These are phyloP conservation scores for Diaporthe sp. DNA, from an alignment of 2,329 filamentous ascomycete genomes.

Conservation along the genomic window DNA sequence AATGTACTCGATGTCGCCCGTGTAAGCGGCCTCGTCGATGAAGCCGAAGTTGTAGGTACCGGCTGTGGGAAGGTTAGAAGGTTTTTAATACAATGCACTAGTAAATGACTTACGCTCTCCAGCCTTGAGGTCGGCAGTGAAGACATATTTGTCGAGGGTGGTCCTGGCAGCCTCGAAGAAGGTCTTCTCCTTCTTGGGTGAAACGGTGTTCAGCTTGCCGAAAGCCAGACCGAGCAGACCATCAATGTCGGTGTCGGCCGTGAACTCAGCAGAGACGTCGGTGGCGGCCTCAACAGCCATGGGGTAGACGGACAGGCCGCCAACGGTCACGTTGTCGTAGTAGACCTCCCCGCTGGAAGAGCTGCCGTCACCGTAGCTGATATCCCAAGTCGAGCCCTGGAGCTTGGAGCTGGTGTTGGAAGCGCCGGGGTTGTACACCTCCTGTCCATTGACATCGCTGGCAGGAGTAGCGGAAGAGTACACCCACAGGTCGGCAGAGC, in stretches of 20 bases:
- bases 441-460: conserved; percentile 49
- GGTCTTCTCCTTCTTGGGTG: conserved; percentile 52
- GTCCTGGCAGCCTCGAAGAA: conserved; percentile 51
- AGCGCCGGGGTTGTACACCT: conserved; percentile 50
- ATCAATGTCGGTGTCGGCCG: conserved; percentile 51
- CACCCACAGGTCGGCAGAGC: conserved; percentile 55
- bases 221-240: conserved; percentile 59
- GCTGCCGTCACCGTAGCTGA: conserved; percentile 57
- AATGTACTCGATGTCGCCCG: conserved; percentile 67
- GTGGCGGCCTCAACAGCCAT: conserved; percentile 58
- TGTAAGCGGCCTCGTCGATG: conserved; percentile 68
- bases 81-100: background rate
- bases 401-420: conserved; percentile 52
- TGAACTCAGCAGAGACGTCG: conserved; percentile 54
- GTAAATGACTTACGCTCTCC: conserved; percentile 43
- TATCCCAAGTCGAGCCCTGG: conserved; percentile 51
- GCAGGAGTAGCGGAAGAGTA: conserved; percentile 44
- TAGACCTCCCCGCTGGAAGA: conserved; percentile 56
- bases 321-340: conserved; percentile 55
- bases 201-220: conserved; percentile 56
- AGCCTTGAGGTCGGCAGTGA: conserved; percentile 47
- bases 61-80: conserved; percentile 33
- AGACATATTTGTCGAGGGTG: conserved; percentile 45
- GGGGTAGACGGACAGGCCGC: conserved; percentile 51
- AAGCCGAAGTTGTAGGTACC: conserved; percentile 52